Conservation (phyloP, 768 basidiomycete genomes). For the Suillus weaverae region DNA sequence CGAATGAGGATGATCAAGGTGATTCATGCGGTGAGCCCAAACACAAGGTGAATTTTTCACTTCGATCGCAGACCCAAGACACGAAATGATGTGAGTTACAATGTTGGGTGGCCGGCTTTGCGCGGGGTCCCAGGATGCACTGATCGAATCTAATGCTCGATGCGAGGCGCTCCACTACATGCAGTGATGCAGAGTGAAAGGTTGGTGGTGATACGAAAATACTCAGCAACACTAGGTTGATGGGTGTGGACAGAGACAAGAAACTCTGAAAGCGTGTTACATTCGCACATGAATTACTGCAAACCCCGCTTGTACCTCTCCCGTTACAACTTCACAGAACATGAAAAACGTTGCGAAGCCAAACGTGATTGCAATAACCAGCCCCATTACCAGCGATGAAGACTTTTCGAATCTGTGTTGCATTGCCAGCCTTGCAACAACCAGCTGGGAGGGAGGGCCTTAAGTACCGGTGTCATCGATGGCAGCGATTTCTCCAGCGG, state of each 20-base stretch:
- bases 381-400: not conserved
- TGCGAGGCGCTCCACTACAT: not conserved
- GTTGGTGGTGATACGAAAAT: not conserved
- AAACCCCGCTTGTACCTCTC: not conserved
- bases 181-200: not conserved
- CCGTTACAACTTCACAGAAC: not conserved
- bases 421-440: not conserved
- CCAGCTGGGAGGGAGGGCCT: slow-evolving; percentile 41
- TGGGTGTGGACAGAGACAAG: not conserved
- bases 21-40: too few relatives aligned
- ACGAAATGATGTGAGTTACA: not conserved
- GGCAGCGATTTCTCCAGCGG: slow-evolving; percentile 55
- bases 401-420: not conserved
- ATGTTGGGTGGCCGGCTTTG: not conserved
- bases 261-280: not conserved
- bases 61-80: not conserved
- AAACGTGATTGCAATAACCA: not conserved
- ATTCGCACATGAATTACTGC: not conserved
- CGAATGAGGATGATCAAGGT: too few relatives aligned
- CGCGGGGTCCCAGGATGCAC: not conserved
- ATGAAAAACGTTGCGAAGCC: not conserved
- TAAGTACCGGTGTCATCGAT: slow-evolving; percentile 64
- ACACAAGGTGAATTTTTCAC: not conserved
- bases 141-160: not conserved
- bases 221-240: not conserved